Percentiles rank a stretch among this genome's conserved stretches.
Evolutionary conservation across 2,329 filamentous ascomycete genomes (phyloP).

Genomic region (Myrmaecium sp.): DNA sequence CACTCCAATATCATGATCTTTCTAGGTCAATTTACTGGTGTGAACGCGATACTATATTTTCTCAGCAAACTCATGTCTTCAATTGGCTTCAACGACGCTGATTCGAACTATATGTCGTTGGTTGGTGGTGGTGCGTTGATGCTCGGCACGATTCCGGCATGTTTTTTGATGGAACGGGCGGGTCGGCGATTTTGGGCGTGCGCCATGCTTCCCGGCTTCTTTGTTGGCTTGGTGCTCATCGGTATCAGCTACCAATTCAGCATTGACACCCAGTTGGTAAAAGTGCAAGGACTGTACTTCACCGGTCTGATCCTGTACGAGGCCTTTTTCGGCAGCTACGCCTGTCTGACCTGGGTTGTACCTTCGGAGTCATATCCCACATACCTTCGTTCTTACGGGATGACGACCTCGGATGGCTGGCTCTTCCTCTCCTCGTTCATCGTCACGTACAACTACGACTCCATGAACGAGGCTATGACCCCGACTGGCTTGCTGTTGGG

Average conservation of each 20-base stretch:
- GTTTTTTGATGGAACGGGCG: constrained; percentile 55
- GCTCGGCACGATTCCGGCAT: constrained; percentile 49
- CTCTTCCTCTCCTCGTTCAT: constrained; percentile 57
- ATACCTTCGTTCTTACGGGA: constrained; percentile 55
- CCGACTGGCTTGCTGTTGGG: constrained; percentile 48
- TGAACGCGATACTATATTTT: constrained; percentile 57
- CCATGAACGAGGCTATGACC: constrained; percentile 52
- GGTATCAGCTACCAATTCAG: constrained; percentile 45
- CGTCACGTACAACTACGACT: constrained; percentile 59
- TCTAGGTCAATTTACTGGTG: constrained; percentile 49
- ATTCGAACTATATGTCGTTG: constrained; percentile 57
- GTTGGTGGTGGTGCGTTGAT: constrained; percentile 53
- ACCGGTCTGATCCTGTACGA: constrained; percentile 39
- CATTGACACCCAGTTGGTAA: constrained; percentile 25
- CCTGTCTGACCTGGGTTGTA: constrained; percentile 18
- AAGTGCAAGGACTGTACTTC: constrained; percentile 49
- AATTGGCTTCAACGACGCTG: constrained; percentile 46
- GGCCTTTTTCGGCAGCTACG: constrained; percentile 21
- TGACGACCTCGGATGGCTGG: constrained; percentile 51
- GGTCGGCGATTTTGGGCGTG: constrained; percentile 62
- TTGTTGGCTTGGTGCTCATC: constrained; percentile 50
- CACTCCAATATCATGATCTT: constrained; percentile 18
- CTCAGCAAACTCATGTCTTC: constrained; percentile 51
- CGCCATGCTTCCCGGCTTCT: constrained; percentile 54
- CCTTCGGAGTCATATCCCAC: constrained; percentile 57